Conservation (phyloP, 2,329 filamentous ascomycete species). For the Fusarium udum region DNA sequence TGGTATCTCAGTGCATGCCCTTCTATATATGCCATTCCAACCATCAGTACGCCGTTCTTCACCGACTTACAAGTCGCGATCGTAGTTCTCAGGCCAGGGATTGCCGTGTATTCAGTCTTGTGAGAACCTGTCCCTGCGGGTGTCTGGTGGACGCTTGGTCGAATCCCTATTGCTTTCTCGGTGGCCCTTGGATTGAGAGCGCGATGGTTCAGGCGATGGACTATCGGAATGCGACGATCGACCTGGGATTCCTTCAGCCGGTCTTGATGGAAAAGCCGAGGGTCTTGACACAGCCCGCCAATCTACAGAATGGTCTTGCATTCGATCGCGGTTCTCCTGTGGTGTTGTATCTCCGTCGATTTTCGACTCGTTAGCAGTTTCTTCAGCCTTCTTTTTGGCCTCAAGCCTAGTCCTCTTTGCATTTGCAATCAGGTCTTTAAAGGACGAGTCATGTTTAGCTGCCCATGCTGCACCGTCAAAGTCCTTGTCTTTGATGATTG, state of each 20-base stretch:
- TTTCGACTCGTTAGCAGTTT: conserved; percentile 17
- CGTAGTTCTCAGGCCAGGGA: neutral
- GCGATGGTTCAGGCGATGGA: neutral
- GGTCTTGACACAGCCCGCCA: neutral
- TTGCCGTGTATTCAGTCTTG: neutral
- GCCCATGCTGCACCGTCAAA: conserved; percentile 86
- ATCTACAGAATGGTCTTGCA: neutral
- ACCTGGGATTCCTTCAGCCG: neutral
- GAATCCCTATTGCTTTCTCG: neutral
- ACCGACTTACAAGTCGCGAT: neutral
- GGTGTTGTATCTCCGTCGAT: neutral
- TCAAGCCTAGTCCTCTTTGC: conserved; percentile 68
- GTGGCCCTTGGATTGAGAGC: neutral
- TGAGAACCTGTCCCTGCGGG: neutral
- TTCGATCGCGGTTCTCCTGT: neutral
- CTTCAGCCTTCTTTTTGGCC: conserved; percentile 46
- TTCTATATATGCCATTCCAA: conserved; percentile 1
- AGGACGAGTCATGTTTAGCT: conserved; percentile 75
- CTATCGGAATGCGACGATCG: neutral
- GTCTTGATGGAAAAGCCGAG: neutral
- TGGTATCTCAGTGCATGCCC: conserved; percentile 26
- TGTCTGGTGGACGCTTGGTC: neutral
- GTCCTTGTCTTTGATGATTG: conserved; percentile 80
- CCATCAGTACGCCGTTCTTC: neutral
- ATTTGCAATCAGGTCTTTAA: conserved; percentile 80